Evolutionary conservation across 108 stramenopile species (phyloP).

Genomic region (Nannochloropsis gaditana): DNA sequence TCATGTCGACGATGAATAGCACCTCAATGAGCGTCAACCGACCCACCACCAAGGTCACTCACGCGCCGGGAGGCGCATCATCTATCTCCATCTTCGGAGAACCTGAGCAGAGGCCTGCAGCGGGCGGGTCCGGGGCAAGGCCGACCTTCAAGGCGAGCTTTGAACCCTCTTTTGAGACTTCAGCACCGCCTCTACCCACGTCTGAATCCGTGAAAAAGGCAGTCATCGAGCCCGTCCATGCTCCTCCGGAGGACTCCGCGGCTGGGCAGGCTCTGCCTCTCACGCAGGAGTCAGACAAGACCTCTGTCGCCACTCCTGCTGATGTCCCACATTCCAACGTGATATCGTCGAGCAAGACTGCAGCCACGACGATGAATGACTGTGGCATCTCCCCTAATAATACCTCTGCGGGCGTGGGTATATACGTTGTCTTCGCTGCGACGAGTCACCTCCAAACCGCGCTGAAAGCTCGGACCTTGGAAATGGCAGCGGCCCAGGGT

Average conservation of each 20-base stretch:
- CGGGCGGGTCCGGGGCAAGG: neutral
- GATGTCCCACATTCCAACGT: too few relatives aligned
- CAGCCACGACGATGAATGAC: neutral
- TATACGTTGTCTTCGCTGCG: neutral
- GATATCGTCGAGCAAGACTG: neutral
- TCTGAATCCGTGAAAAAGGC: neutral
- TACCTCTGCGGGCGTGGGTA: neutral
- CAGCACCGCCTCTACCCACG: neutral
- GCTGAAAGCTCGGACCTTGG: neutral
- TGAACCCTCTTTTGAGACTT: constrained; percentile 13
- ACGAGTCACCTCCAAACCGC: neutral
- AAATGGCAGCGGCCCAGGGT: neutral
- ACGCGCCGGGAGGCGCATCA: neutral
- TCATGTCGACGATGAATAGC: constrained; percentile 14
- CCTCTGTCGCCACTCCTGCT: neutral
- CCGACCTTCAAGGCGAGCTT: neutral
- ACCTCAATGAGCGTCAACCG: constrained; percentile 12
- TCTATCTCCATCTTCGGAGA: constrained; percentile 3
- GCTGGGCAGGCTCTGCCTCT: neutral
- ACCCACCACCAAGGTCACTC: neutral
- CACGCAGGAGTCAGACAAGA: neutral
- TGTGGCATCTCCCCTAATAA: neutral
- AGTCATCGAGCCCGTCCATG: neutral
- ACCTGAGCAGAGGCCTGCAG: constrained; percentile 8
- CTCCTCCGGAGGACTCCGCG: neutral